A percentile compares a stretch with the other conserved stretches of the same genome.
These are phyloP conservation scores for Arthroderma uncinatum DNA, from an alignment of 2,329 filamentous ascomycete genomes.

Conservation along the genomic window DNA sequence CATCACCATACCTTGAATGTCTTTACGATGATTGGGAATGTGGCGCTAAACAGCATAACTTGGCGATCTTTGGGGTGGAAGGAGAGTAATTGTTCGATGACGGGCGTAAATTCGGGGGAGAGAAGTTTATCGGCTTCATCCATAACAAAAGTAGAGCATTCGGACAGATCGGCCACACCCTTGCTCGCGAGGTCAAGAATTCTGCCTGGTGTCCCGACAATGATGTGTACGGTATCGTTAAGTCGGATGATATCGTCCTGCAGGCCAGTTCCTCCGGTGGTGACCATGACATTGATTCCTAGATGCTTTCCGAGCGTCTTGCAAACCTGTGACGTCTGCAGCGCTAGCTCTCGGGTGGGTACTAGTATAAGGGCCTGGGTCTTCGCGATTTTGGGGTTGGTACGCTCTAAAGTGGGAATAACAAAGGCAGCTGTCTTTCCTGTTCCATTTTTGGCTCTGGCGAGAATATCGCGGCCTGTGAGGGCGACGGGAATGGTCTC, in stretches of 20 bases:
- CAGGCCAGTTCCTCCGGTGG: constrained; percentile 86
- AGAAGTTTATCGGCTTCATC: constrained; percentile 97
- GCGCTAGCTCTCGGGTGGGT: constrained; percentile 87
- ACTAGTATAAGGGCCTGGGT: constrained; percentile 95
- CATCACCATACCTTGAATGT: constrained; percentile 56
- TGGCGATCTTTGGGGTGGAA: constrained; percentile 97
- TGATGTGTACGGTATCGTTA: constrained; percentile 88
- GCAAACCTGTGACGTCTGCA: constrained; percentile 98
- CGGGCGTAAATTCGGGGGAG: constrained; percentile 90
- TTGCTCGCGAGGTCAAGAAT: constrained; percentile 95
- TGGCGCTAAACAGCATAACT: constrained; percentile 98
- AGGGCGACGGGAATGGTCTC: constrained; percentile 95
- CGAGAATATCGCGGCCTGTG: constrained; percentile 87
- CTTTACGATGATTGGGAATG: constrained; percentile 94
- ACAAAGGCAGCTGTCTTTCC: constrained; percentile 98
- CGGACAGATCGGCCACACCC: constrained; percentile 87
- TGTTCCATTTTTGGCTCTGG: constrained; percentile 94
- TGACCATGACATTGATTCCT: constrained; percentile 97
- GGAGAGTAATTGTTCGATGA: constrained; percentile 88
- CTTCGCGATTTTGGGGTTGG: constrained; percentile 93
- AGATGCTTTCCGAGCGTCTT: constrained; percentile 97
- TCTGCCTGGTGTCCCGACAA: constrained; percentile 91
- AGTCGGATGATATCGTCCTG: constrained; percentile 95
- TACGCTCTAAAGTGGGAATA: constrained; percentile 86
- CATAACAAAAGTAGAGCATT: constrained; percentile 98